These are phyloP conservation scores for Arachnopeziza araneosa DNA, from an alignment of 2,329 filamentous ascomycete species.

Conservation along the genomic window DNA sequence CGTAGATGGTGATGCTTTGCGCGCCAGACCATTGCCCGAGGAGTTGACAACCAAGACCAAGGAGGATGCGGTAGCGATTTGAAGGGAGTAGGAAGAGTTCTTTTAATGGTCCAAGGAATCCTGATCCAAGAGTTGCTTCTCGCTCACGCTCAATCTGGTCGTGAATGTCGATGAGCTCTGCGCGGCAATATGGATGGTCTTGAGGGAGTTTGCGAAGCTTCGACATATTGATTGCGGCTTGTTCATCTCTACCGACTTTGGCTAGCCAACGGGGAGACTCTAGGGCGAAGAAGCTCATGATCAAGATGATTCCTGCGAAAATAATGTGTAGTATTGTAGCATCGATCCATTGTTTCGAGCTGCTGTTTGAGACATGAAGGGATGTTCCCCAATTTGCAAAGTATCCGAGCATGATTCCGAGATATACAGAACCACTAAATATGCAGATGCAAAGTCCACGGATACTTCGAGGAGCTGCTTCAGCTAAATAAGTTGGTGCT, in stretches of 20 bases:
- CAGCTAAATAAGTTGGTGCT: conserved; percentile 33
- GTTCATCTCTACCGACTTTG: conserved; percentile 46
- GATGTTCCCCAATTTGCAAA: conserved; percentile 25
- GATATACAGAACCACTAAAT: conserved; percentile 20
- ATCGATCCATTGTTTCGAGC: conserved; percentile 49
- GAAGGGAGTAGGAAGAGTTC: conserved; percentile 62
- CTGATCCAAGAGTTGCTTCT: conserved; percentile 62
- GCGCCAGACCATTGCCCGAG: conserved; percentile 71
- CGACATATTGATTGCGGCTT: conserved; percentile 51
- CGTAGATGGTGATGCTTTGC: conserved; percentile 71
- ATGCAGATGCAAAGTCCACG: conserved; percentile 24
- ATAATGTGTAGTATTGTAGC: conserved; percentile 65
- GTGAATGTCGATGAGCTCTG: conserved; percentile 60
- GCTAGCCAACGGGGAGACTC: conserved; percentile 46
- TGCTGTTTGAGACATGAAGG: conserved; percentile 35
- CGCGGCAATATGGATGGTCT: conserved; percentile 55
- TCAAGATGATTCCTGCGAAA: conserved; percentile 42
- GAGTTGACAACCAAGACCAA: conserved; percentile 63
- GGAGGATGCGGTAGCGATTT: conserved; percentile 69
- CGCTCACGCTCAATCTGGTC: conserved; percentile 62
- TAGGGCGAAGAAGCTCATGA: conserved; percentile 16
- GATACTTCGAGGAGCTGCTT: conserved; percentile 20
- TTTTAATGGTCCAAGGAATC: conserved; percentile 59
- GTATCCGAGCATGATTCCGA: conserved; percentile 24
- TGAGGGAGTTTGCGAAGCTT: conserved; percentile 52